These are phyloP conservation scores for Hemileia vastatrix DNA, from an alignment of 1,284 basidiomycete genomes.

Conservation along the genomic window DNA sequence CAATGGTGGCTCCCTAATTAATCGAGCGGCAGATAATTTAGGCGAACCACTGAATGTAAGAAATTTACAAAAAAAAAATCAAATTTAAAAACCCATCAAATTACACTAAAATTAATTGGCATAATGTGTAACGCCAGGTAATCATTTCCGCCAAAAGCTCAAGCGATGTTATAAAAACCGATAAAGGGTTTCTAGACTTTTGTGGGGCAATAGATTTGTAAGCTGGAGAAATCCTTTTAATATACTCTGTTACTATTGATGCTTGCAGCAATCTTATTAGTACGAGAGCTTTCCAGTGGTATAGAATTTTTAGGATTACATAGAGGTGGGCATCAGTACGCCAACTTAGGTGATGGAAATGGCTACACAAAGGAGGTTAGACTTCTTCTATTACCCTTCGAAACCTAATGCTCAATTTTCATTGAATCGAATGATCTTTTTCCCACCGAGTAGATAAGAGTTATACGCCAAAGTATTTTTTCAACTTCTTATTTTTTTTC, in stretches of 20 bases:
- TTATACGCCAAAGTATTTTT: background rate
- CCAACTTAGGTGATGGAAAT: conserved; percentile 1
- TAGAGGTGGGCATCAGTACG: background rate
- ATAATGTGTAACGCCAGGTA: background rate
- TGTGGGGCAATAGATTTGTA: background rate
- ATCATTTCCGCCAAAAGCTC: background rate
- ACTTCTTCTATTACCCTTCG: too few species aligned
- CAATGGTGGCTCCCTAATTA: too few species aligned
- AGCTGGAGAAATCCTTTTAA: background rate
- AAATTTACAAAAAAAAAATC: background rate
- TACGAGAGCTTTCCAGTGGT: background rate
- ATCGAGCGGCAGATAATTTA: too few species aligned
- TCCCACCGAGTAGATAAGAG: background rate
- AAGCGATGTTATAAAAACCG: background rate
- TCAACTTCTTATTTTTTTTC: background rate
- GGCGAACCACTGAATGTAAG: background rate
- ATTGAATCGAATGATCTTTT: background rate
- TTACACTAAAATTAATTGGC: background rate
- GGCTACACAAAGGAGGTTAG: background rate
- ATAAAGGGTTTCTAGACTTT: background rate
- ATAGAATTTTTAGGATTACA: background rate
- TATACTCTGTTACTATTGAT: background rate
- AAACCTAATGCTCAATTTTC: background rate
- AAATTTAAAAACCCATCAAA: background rate
- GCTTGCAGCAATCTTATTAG: background rate